Percentiles rank a stretch among this genome's conserved stretches.
Conservation (phyloP, 495 filamentous ascomycete genomes). For the Penicillium roqueforti region DNA sequence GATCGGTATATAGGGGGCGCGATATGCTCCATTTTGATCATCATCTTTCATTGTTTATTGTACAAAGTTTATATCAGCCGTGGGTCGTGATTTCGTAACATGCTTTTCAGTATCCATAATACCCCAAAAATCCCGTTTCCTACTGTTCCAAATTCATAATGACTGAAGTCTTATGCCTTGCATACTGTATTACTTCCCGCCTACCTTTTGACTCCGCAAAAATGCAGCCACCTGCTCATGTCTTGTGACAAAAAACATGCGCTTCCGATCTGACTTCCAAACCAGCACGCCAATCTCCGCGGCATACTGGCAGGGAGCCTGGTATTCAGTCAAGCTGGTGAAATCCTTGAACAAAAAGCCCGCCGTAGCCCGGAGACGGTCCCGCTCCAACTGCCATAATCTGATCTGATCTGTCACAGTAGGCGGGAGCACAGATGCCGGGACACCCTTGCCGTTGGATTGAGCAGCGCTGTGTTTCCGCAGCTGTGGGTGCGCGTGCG, state of each 20-base stretch:
- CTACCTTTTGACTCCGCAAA: slow-evolving; percentile 57
- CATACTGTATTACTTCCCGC: neutral
- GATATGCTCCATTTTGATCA: too few relatives aligned
- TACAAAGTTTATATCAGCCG: slow-evolving; percentile 6
- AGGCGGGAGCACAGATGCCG: slow-evolving; percentile 69
- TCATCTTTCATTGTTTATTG: neutral
- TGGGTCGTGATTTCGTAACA: slow-evolving; percentile 9
- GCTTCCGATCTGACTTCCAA: slow-evolving; percentile 75
- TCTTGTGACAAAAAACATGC: slow-evolving; percentile 82
- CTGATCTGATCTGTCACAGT: slow-evolving; percentile 97
- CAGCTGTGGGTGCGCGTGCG: slow-evolving; percentile 92
- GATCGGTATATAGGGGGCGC: neutral
- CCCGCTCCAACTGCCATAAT: slow-evolving; percentile 95
- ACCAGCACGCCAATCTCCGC: slow-evolving; percentile 87
- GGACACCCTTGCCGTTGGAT: slow-evolving; percentile 33
- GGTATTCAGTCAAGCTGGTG: slow-evolving; percentile 68
- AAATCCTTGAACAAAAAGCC: slow-evolving; percentile 94
- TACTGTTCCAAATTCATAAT: slow-evolving; percentile 1
- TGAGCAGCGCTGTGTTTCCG: slow-evolving; percentile 55
- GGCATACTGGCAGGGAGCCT: slow-evolving; percentile 69
- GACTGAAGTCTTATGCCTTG: neutral
- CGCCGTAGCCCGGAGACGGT: slow-evolving; percentile 74
- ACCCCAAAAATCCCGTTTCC: neutral
- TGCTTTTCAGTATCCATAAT: neutral
- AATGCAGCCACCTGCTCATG: slow-evolving; percentile 80